A percentile compares a stretch with the other conserved stretches of the same genome.
phyloP scores from a whole-genome alignment of 73 alveolate species.

The Breviolum minutum region DNA sequence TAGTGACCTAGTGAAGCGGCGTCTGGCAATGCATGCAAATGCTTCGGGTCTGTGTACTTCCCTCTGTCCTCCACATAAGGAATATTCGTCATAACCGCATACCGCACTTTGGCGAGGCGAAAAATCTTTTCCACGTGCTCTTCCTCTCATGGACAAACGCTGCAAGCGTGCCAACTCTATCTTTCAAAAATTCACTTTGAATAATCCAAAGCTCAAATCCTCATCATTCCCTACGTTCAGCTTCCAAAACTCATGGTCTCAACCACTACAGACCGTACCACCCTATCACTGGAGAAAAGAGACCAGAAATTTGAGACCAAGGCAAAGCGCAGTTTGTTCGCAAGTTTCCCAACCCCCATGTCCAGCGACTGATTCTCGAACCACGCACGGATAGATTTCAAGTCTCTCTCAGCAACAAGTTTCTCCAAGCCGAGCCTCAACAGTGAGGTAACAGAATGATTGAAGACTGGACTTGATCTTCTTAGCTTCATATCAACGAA shows the following conservation, averaged over 20 bases:
- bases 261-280: too few relatives aligned
- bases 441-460: neutral
- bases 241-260: too few relatives aligned
- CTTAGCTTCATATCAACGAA: too few relatives aligned
- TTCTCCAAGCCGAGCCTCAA: slow-evolving; percentile 48
- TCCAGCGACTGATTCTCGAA: neutral
- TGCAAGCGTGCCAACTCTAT: neutral
- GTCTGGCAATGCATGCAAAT: too few relatives aligned
- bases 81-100: slow-evolving; percentile 90
- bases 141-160: neutral
- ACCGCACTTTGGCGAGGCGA: slow-evolving; percentile 91
- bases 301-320: neutral
- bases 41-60: neutral
- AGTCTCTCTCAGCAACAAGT: slow-evolving; percentile 50
- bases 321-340: neutral
- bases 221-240: too few relatives aligned
- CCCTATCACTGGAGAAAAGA: too few relatives aligned
- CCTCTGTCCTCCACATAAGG: slow-evolving; percentile 63
- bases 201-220: neutral
- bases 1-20: too few relatives aligned
- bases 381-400: slow-evolving; percentile 71
- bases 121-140: slow-evolving; percentile 84
- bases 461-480: neutral
- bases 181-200: neutral
- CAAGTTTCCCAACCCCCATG: neutral